Percentiles rank a stretch among this genome's conserved stretches.
Evolutionary conservation across 1,139 yeast species (phyloP).

Genomic region (Eremothecium gossypii): DNA sequence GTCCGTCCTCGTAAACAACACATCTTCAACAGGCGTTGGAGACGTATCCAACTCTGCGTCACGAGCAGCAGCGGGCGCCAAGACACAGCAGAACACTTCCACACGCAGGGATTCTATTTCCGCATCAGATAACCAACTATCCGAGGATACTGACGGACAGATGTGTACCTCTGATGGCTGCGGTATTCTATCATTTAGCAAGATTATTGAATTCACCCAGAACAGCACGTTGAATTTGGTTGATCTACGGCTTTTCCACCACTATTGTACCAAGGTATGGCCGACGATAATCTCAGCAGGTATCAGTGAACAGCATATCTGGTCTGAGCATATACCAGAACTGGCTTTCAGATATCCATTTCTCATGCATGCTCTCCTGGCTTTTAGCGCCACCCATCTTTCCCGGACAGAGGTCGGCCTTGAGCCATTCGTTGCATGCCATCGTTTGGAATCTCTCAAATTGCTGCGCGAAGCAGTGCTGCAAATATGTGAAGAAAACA

Average conservation of each 20-base stretch:
- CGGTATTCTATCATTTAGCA: conserved; percentile 12
- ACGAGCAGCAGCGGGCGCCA: not conserved
- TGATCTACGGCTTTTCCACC: conserved; percentile 76
- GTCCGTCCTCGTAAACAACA: not conserved
- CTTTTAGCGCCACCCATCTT: conserved; percentile 86
- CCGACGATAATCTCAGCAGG: conserved; percentile 87
- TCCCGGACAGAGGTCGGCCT: conserved; percentile 68
- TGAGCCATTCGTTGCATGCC: conserved; percentile 77
- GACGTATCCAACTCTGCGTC: not conserved
- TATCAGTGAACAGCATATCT: conserved; percentile 73
- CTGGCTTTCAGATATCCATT: conserved; percentile 84
- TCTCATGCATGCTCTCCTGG: conserved; percentile 82
- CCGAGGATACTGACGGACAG: not conserved
- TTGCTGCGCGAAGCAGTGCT: conserved; percentile 76
- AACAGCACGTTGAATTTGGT: conserved; percentile 50
- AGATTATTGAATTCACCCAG: conserved; percentile 21
- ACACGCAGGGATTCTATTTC: not conserved
- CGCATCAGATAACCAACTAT: not conserved
- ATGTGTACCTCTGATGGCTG: conserved; percentile 3
- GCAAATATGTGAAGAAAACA: conserved; percentile 71
- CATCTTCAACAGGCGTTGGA: not conserved
- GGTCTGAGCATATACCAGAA: conserved; percentile 83
- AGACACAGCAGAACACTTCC: not conserved
- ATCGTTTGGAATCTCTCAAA: conserved; percentile 78
- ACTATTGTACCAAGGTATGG: conserved; percentile 77